Evolutionary conservation across 208 protist species (phyloP).

Genomic region (Kentomonas sorsogonicus): DNA sequence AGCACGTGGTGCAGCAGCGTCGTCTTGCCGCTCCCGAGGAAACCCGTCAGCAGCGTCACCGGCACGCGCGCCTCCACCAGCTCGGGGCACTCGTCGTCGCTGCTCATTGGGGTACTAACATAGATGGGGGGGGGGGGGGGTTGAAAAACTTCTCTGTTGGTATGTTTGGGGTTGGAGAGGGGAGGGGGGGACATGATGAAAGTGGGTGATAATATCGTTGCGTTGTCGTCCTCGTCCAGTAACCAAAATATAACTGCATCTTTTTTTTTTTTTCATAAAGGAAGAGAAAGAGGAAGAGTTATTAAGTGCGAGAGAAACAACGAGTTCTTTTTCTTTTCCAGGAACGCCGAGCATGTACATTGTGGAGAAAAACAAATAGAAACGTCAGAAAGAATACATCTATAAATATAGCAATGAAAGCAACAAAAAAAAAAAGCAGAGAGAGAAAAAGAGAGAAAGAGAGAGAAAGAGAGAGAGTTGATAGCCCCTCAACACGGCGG

Average conservation of each 20-base stretch:
- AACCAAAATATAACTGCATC: too few relatives aligned
- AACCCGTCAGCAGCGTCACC: conserved; percentile 92
- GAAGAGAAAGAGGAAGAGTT: conserved; percentile 9
- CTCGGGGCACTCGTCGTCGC: conserved; percentile 79
- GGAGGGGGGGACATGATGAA: too few relatives aligned
- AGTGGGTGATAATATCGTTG: too few relatives aligned
- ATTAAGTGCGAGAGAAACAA: neutral
- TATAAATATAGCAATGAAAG: neutral
- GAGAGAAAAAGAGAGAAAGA: neutral
- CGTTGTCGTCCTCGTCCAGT: too few relatives aligned
- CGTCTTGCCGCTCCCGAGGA: conserved; percentile 92
- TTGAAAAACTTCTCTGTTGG: too few relatives aligned
- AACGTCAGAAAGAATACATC: conserved; percentile 12
- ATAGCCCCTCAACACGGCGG: neutral
- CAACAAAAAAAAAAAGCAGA: neutral
- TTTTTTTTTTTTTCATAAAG: too few relatives aligned
- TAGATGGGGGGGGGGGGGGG: too few relatives aligned
- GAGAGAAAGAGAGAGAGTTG: conserved; percentile 1
- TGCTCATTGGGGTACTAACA: conserved; percentile 30
- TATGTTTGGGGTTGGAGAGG: too few relatives aligned
- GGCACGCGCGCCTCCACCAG: conserved; percentile 75
- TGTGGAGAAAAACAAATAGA: conserved; percentile 10
- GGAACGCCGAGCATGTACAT: too few relatives aligned
- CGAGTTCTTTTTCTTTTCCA: too few relatives aligned
- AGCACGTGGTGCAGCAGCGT: conserved; percentile 92